Base-by-base conservation (phyloP, 306 rosid genomes). In the Dalbergia cultrata region DNA sequence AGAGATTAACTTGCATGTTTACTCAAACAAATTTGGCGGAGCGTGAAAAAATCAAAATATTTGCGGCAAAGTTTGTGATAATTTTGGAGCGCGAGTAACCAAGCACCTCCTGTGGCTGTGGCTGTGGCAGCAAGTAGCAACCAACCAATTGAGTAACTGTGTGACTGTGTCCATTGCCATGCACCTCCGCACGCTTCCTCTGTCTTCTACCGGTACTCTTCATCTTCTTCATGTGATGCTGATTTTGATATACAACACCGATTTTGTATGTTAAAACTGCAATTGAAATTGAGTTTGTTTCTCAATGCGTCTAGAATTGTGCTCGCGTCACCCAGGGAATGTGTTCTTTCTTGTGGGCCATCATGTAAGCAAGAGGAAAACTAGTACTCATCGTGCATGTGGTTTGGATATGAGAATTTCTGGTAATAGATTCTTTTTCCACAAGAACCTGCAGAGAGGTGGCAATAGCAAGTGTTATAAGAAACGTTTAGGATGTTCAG, bases 321-420 rank as follows among this genome's bases (percentile, higher is more conserved):
- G 74, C 22, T 41, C 83, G 71, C 82, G 43, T 33, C 81, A 68
- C 82, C 21, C 83, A 90, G 95, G 92, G 75, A 88, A 74, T 52
- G 80, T 39, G 26, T 58, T 79, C 19, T 84, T 56, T 82, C 80
- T 76, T 61, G 70, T 54, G 59, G 72, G 77, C 65, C 76, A 43
- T 66, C 81, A 58, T 70, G 77, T 81, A 45, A 71, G 83, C 79
- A 74, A 37, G 69, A 70, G 81, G 88, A 85, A 65, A 60, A 45
- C 4, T 77, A 26, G 26, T 70, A 35, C 22, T 78, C 31, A 26
- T 26, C 16, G 14, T 74, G 70, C 62, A 31, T 17, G 61, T 71
- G 43, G 61, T 17, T 47, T 73, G 52, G 62, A 63, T 59, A 61
- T 64, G 33, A 70, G 67, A 56, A 17, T 70, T 79, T 19, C 58